Conservation (phyloP, 2,329 filamentous ascomycete genomes). For the Trichoderma sp. region DNA sequence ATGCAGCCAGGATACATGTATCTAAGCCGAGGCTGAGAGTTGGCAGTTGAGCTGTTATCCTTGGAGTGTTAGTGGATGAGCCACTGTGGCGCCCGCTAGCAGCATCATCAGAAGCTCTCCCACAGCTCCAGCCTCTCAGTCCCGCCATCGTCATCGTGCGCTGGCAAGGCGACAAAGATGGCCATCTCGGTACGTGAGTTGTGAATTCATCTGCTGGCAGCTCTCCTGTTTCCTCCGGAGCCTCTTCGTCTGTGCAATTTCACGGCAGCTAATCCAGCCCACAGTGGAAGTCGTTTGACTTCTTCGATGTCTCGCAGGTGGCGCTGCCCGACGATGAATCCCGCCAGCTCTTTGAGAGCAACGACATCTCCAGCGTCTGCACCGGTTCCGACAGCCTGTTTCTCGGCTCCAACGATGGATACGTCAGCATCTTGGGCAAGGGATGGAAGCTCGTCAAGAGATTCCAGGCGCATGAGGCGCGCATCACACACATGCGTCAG, state of each 20-base stretch:
- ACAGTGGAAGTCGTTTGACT: slow-evolving; percentile 99
- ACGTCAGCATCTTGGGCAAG: slow-evolving; percentile 81
- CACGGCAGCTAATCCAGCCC: neutral
- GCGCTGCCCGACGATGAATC: slow-evolving; percentile 76
- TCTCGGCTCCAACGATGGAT: slow-evolving; percentile 79
- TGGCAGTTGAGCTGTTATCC: neutral
- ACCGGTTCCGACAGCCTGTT: slow-evolving; percentile 88
- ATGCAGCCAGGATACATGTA: too few species aligned
- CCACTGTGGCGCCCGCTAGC: slow-evolving; percentile 24
- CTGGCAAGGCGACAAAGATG: slow-evolving; percentile 32
- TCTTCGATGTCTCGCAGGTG: slow-evolving; percentile 92
- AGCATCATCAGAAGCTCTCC: neutral
- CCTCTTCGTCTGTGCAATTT: neutral
- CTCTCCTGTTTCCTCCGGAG: neutral
- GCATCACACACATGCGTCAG: slow-evolving; percentile 89
- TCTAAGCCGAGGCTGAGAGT: neutral
- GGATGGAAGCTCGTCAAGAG: slow-evolving; percentile 81
- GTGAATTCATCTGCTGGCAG: neutral
- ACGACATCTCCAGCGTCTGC: slow-evolving; percentile 77
- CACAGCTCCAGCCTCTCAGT: slow-evolving; percentile 18
- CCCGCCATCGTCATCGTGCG: slow-evolving; percentile 35
- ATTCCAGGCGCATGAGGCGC: slow-evolving; percentile 80
- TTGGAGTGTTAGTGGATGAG: slow-evolving; percentile 2
- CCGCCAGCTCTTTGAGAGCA: slow-evolving; percentile 74
- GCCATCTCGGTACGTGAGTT: slow-evolving; percentile 33